These are phyloP conservation scores for Panellus pusillus DNA, from an alignment of 768 basidiomycete genomes.

Conservation along the genomic window DNA sequence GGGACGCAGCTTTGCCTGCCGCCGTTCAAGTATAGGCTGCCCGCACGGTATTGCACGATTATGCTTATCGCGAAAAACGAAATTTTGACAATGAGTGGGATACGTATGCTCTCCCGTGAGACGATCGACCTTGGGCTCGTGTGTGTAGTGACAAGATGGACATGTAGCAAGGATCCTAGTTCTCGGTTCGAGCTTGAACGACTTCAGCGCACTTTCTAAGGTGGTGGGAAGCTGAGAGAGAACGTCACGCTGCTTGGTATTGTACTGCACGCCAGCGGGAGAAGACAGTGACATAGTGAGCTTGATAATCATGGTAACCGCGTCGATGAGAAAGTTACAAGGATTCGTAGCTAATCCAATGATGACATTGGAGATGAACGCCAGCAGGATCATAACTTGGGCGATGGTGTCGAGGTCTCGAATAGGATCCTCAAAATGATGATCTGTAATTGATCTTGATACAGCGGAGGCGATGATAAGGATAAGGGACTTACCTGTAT, in stretches of 20 bases:
- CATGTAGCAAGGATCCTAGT: slow-evolving; percentile 15
- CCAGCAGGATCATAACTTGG: slow-evolving; percentile 12
- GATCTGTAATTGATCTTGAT: slow-evolving; percentile 9
- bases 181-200: slow-evolving; percentile 18
- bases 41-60: slow-evolving; percentile 5
- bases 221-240: slow-evolving; percentile 15
- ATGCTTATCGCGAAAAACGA: slow-evolving; percentile 16
- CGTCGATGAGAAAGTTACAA: slow-evolving; percentile 20
- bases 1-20: slow-evolving; percentile 19
- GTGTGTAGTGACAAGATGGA: slow-evolving; percentile 16
- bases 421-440: slow-evolving; percentile 20
- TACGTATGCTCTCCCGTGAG: slow-evolving; percentile 13
- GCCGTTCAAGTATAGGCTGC: slow-evolving; percentile 12
- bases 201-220: slow-evolving; percentile 12
- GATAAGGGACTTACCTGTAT: slow-evolving; percentile 18
- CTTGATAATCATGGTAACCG: slow-evolving; percentile 16
- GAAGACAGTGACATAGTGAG: slow-evolving; percentile 12
- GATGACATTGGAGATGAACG: slow-evolving; percentile 13
- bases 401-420: slow-evolving; percentile 7
- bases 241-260: slow-evolving; percentile 12
- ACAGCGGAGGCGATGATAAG: neutral
- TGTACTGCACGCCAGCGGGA: slow-evolving; percentile 6
- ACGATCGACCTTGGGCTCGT: slow-evolving; percentile 14
- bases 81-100: slow-evolving; percentile 14
- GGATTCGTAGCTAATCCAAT: slow-evolving; percentile 12